Evolutionary conservation across 306 rosid species (phyloP), one percentile per base, ranked within the genome.

Genomic region (Abrus precatorius): DNA sequence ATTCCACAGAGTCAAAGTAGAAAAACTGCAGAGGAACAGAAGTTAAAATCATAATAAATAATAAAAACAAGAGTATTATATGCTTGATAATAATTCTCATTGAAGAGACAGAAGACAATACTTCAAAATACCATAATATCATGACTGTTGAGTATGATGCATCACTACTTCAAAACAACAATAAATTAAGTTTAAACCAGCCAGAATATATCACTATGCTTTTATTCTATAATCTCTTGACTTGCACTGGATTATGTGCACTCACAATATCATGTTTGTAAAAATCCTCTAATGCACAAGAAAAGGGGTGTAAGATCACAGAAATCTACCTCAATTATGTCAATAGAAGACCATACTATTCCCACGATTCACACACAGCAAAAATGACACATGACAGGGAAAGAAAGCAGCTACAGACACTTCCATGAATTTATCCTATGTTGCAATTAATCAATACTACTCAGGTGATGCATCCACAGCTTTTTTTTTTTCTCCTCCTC

Each of bases 1-100:
- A 93, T 86, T 93, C 98, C 76, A 88, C 89, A 0, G 98, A 93
- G 82, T 93, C 98, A 1, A 93, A 93, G 87, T 93, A 93, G 92
- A 93, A 93, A 83, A 87, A 93, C 98, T 93, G 93, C 81, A 53
- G 53, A 52, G 50, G 38, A 28, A 8, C 67, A 75, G 43, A 44
- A 53, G 72, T 59, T 72, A 67, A 78, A 48, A 48, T 48, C 53
- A 84, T 33, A 64, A 73, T 63, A 47, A 86, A 66, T 59, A 52
- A 27, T 7, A 69, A 74, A 64, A 7, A 38, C 12, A 48, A 20
- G 29, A 0, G 38, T 36, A 36, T 38, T 32, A 47, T 80, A 8
- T 32, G 59, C 49, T 44, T 10, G 1, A 65, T 40, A 52, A 32
- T 5, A 68, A 78, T 34, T 32, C 54, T 61, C 36, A 81, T 3